phyloP scores from a whole-genome alignment of 139 green algal genomes.

The Volvox reticuliferus region DNA sequence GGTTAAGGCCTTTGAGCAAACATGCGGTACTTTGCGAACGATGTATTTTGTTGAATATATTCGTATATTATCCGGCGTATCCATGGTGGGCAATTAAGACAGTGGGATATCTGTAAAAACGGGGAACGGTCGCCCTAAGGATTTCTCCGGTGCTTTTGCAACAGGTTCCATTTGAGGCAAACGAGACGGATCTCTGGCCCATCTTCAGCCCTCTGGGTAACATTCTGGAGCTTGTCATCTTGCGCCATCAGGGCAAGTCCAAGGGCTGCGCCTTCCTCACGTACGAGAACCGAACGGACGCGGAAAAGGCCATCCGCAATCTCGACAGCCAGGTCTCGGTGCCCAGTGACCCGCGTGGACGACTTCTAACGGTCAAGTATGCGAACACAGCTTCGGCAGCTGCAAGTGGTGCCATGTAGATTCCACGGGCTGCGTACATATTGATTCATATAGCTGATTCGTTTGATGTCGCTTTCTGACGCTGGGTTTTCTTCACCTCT shows the following conservation, averaged over 20 bases:
- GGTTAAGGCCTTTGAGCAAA: not conserved
- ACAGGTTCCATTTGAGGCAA: conserved; percentile 68
- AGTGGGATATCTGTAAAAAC: too few species aligned
- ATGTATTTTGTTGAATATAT: not conserved
- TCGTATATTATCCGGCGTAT: too few species aligned
- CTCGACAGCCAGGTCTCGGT: conserved; percentile 59
- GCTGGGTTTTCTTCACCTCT: not conserved
- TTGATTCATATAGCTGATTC: conserved; percentile 20
- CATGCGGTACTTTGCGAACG: not conserved
- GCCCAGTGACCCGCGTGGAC: conserved; percentile 53
- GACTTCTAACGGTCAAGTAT: conserved; percentile 63
- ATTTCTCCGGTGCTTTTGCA: too few species aligned
- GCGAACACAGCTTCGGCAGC: conserved; percentile 31
- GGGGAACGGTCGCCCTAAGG: too few species aligned
- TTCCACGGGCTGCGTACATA: not conserved
- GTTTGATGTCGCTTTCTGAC: conserved; percentile 17
- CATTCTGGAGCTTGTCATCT: conserved; percentile 69
- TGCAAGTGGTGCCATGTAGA: conserved; percentile 24
- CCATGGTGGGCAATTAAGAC: too few species aligned
- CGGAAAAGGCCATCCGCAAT: conserved; percentile 57
- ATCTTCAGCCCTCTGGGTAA: conserved; percentile 64
- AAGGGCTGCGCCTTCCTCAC: conserved; percentile 72
- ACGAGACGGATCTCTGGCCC: conserved; percentile 67
- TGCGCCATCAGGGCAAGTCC: conserved; percentile 60
- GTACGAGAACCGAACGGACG: conserved; percentile 55